A percentile compares a stretch with the other conserved stretches of the same genome.
These are phyloP conservation scores for Penicillium soppii DNA, from an alignment of 495 filamentous ascomycete genomes.

Conservation along the genomic window DNA sequence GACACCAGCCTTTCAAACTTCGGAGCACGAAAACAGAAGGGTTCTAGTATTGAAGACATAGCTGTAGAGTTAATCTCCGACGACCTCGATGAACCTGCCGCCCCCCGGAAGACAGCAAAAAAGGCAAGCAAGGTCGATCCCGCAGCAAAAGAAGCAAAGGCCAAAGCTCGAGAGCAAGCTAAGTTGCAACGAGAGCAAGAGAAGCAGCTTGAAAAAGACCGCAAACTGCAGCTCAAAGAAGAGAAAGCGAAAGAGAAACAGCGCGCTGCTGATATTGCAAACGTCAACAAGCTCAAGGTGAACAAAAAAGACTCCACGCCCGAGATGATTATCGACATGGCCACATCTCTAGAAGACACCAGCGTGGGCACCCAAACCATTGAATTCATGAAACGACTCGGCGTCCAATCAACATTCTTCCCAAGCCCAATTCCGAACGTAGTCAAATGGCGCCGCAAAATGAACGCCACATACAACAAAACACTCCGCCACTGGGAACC, in stretches of 20 bases:
- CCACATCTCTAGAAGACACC: slow-evolving; percentile 49
- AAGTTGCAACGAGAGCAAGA: slow-evolving; percentile 47
- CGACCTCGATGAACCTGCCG: slow-evolving; percentile 24
- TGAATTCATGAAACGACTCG: slow-evolving; percentile 56
- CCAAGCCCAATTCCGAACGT: slow-evolving; percentile 54
- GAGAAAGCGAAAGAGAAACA: slow-evolving; percentile 65
- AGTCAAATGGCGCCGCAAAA: slow-evolving; percentile 74
- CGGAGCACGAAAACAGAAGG: slow-evolving; percentile 4
- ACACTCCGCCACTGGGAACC: slow-evolving; percentile 67
- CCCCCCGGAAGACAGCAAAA: slow-evolving; percentile 20
- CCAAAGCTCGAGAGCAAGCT: slow-evolving; percentile 47
- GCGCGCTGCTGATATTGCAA: slow-evolving; percentile 63
- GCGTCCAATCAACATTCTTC: slow-evolving; percentile 54
- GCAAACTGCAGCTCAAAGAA: slow-evolving; percentile 49
- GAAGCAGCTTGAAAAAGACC: slow-evolving; percentile 47
- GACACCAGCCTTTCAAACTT: background rate
- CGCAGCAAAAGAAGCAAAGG: slow-evolving; percentile 55
- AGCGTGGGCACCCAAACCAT: slow-evolving; percentile 49
- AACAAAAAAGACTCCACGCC: slow-evolving; percentile 73
- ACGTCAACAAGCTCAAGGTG: slow-evolving; percentile 72
- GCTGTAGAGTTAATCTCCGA: slow-evolving; percentile 10
- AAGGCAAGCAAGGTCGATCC: slow-evolving; percentile 35
- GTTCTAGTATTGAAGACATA: background rate
- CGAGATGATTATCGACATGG: slow-evolving; percentile 85
- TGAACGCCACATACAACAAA: slow-evolving; percentile 61